Conservation (phyloP, 768 basidiomycete species). For the Collybia sp. region DNA sequence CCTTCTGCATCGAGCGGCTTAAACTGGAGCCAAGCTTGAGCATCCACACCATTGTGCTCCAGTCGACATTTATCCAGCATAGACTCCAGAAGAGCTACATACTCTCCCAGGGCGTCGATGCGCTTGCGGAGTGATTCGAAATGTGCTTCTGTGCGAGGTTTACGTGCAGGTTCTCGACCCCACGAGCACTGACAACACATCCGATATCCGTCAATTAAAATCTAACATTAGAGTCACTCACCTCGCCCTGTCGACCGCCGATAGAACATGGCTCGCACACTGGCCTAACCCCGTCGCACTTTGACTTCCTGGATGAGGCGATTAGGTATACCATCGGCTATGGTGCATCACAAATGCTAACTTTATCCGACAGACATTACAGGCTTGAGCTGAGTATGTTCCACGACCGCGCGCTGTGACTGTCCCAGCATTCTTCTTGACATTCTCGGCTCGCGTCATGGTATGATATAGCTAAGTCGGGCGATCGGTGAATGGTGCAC, state of each 20-base stretch:
- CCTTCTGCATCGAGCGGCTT: constrained; percentile 20
- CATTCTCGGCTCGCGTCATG: constrained; percentile 17
- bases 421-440: constrained; percentile 12
- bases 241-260: constrained; percentile 34
- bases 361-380: constrained; percentile 36
- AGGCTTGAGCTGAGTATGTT: constrained; percentile 31
- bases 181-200: constrained; percentile 32
- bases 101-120: constrained; percentile 31
- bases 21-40: constrained; percentile 23
- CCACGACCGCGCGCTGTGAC: constrained; percentile 27
- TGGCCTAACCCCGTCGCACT: constrained; percentile 42
- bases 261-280: constrained; percentile 34
- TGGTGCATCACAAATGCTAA: constrained; percentile 13
- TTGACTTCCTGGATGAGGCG: constrained; percentile 30
- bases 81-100: constrained; percentile 36
- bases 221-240: constrained; percentile 11
- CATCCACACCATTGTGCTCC: constrained; percentile 29
- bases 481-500: constrained; percentile 8
- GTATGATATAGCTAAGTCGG: constrained; percentile 3
- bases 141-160: constrained; percentile 39
- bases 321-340: constrained; percentile 1
- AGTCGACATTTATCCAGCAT: constrained; percentile 34
- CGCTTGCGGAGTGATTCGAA: constrained; percentile 40
- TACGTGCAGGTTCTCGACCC: constrained; percentile 35
- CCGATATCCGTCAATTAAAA: neutral